Evolutionary conservation across 1,284 basidiomycete species (phyloP), one percentile per base, ranked within the genome.

Genomic region (Schizopora paradoxa): DNA sequence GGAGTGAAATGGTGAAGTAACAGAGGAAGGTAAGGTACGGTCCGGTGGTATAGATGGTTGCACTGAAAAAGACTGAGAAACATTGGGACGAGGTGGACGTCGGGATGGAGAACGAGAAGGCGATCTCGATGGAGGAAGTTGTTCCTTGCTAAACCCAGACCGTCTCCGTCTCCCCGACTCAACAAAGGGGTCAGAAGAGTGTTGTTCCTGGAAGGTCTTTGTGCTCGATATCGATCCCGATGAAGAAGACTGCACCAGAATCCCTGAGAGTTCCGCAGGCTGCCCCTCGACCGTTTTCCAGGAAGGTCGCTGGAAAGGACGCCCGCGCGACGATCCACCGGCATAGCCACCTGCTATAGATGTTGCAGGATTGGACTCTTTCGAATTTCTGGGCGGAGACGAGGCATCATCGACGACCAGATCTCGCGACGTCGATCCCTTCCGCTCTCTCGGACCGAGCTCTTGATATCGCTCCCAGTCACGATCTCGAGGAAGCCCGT

Each of bases 21-120:
- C 16, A 16, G 37, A 33, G 18, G 47, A 28, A 22, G 40, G 7
- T 41, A 29, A 22, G 28, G 25, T 10, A 18, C 22, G 16, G 11
- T 13, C 11, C 11, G 2, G 11, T 35, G 34, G 10, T 10, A 21
- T 5, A 16, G 34, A 10, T 3, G 34, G 3, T 36, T 43, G 46
- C 31, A 42, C 51, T 35, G 56, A 47, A 32, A 54, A 52, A 36
- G 61, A 46, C 19, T 49, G 44, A 6, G 64, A 47, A 37, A 64
- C 48, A 8, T 64, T 58, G 44, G 65, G 56, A 51, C 67, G 56
- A 35, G 69, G 69, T 47, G 60, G 57, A 19, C 64, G 59, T 26
- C 70, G 63, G 16, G 69, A 64, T 18, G 61, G 72, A 10, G 77
- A 74, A 27, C 70, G 72, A 4, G 77, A 73, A 2, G 73, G 74